These are phyloP conservation scores for Raphanus sativus DNA, from an alignment of 345 rosid genomes.

Conservation along the genomic window DNA sequence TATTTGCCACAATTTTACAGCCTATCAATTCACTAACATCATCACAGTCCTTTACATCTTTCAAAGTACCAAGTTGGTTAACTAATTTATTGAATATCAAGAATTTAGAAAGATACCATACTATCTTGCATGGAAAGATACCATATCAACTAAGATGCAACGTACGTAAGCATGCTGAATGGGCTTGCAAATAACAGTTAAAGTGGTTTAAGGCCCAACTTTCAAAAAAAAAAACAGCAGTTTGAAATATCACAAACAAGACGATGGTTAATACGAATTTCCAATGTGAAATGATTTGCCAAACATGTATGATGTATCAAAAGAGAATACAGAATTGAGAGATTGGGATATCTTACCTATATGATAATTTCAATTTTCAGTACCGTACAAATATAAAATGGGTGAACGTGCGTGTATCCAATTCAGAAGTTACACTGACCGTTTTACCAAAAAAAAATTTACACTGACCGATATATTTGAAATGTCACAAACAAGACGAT, in stretches of 20 bases:
- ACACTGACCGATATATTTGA: no score
- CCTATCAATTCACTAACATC: not conserved
- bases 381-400: not conserved
- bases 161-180: not conserved
- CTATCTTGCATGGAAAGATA: not conserved
- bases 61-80: not conserved
- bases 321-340: no score
- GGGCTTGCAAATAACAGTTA: not conserved
- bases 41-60: not conserved
- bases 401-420: not conserved
- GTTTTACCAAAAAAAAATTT: no score
- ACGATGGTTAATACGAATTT: not conserved
- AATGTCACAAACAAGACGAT: not conserved
- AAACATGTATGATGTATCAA: not conserved
- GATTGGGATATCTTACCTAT: not conserved
- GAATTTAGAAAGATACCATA: not conserved
- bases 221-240: not conserved
- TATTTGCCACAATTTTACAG: not conserved
- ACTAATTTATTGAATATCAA: not conserved
- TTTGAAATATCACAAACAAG: not conserved
- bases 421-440: no score
- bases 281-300: not conserved
- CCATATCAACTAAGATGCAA: not conserved
- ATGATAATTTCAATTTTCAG: not conserved
- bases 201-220: not conserved